Percentiles rank a stretch among this genome's conserved stretches.
Conservation (phyloP, 179 eudicot species). For the Beta macrorhiza region DNA sequence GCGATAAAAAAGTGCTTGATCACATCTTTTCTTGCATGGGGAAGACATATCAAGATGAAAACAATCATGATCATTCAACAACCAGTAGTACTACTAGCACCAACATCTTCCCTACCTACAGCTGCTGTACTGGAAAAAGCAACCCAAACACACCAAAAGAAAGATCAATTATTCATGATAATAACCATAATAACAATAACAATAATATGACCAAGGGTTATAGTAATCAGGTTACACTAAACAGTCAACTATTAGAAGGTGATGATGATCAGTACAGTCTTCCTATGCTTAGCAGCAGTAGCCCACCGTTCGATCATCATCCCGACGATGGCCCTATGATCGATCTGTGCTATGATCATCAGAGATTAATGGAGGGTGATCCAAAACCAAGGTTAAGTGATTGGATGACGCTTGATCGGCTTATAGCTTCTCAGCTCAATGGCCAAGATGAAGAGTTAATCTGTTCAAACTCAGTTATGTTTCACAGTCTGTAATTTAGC, state of each 20-base stretch:
- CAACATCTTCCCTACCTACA: not conserved
- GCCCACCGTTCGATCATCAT: constrained; percentile 4
- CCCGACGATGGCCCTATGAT: not conserved
- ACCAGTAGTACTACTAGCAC: not conserved
- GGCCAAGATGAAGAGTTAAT: constrained; percentile 14
- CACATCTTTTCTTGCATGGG: constrained; percentile 20
- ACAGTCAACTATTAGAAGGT: not conserved
- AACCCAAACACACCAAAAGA: not conserved
- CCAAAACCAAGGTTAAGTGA: not conserved
- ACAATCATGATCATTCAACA: constrained; percentile 8
- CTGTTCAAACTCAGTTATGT: not conserved
- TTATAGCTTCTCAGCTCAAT: constrained; percentile 14
- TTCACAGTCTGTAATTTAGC: not conserved
- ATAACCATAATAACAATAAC: too few relatives aligned
- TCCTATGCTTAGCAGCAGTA: constrained; percentile 16
- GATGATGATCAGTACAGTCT: not conserved
- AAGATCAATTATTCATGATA: not conserved
- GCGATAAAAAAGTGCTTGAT: constrained; percentile 8
- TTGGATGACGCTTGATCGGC: constrained; percentile 14
- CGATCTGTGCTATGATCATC: not conserved
- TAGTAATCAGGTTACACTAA: not conserved
- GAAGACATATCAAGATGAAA: constrained; percentile 2
- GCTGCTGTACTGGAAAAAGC: not conserved
- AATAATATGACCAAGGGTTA: too few relatives aligned
- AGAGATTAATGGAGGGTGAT: not conserved